These are phyloP conservation scores for Monilinia laxa DNA, from an alignment of 2,329 filamentous ascomycete species.

Conservation along the genomic window DNA sequence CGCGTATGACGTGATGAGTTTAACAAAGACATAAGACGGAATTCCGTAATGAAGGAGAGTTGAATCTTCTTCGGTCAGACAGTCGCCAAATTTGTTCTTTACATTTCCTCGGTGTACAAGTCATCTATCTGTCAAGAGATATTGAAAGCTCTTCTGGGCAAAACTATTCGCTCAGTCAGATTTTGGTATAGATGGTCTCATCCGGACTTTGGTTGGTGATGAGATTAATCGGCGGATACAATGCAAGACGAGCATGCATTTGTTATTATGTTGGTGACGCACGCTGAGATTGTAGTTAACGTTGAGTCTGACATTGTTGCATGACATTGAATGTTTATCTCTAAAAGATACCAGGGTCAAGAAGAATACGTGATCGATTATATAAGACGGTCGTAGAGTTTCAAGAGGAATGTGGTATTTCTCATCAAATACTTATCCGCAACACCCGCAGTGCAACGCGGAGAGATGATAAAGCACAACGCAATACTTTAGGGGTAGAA, in stretches of 20 bases:
- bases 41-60: neutral
- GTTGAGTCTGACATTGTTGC: neutral
- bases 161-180: neutral
- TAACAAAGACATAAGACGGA: neutral
- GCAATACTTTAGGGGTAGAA: neutral
- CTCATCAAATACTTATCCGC: slow-evolving; percentile 4
- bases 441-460: neutral
- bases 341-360: neutral
- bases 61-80: neutral
- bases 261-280: neutral
- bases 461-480: slow-evolving; percentile 15
- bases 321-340: neutral
- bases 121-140: neutral
- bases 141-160: neutral
- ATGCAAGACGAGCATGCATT: neutral
- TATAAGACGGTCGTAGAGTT: neutral
- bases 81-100: neutral
- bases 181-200: neutral
- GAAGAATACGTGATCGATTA: slow-evolving; percentile 1
- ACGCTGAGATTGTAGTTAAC: neutral
- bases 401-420: neutral
- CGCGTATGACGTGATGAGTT: neutral
- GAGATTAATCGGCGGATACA: neutral
- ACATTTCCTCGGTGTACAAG: neutral
- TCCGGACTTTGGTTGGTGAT: neutral